Conservation (phyloP, 305 asterid genomes). For the Nicotiana rustica region DNA sequence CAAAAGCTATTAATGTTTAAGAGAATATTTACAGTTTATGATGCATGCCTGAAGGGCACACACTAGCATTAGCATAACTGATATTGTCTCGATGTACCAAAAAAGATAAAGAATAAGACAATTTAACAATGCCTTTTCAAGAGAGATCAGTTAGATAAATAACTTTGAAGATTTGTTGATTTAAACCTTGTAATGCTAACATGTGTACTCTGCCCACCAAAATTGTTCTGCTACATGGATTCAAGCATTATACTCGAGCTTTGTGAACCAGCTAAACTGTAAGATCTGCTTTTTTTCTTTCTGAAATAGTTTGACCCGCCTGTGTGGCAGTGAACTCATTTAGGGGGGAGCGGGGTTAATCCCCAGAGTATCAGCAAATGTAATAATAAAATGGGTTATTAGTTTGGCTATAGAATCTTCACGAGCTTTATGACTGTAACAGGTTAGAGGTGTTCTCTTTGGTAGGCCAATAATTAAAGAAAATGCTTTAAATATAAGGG, state of each 20-base stretch:
- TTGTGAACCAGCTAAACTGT: background rate
- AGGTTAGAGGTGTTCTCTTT: background rate
- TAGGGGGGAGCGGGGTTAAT: too few relatives aligned
- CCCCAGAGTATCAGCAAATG: background rate
- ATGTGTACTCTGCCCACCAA: background rate
- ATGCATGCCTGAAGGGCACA: background rate
- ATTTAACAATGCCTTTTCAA: background rate
- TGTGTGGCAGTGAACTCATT: background rate
- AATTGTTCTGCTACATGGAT: constrained; percentile 6
- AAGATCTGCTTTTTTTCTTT: too few relatives aligned
- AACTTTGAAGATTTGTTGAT: background rate
- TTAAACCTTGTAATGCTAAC: background rate
- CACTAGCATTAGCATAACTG: background rate
- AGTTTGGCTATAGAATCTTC: background rate
- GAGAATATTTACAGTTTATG: background rate
- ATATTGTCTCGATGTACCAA: background rate
- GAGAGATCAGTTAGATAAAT: constrained; percentile 13
- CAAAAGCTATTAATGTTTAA: background rate
- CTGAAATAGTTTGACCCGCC: background rate
- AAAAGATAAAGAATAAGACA: background rate
- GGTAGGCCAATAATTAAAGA: background rate
- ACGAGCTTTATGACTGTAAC: background rate
- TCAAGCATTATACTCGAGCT: background rate
- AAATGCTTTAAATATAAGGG: constrained; percentile 7
- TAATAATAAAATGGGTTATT: background rate